Percentiles rank a stretch among this genome's conserved stretches.
Conservation (phyloP, 2,329 filamentous ascomycete genomes). For the Fusarium kyushuense region DNA sequence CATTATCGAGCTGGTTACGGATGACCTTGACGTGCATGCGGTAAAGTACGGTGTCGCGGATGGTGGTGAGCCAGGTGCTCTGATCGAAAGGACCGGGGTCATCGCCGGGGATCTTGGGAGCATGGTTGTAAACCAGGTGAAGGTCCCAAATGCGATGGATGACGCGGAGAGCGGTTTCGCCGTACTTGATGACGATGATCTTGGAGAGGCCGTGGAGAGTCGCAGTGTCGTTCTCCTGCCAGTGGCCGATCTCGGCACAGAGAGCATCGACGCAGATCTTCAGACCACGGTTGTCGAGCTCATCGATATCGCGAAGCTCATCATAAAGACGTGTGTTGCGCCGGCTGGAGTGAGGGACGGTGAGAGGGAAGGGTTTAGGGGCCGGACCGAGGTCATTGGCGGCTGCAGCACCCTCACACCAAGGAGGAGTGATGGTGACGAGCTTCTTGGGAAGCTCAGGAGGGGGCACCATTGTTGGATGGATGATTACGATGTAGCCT, state of each 20-base stretch:
- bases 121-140: conserved; percentile 29
- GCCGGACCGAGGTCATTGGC: neutral
- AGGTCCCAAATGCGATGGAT: conserved; percentile 40
- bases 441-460: conserved; percentile 27
- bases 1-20: conserved; percentile 28
- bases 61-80: conserved; percentile 18
- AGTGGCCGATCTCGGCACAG: conserved; percentile 29
- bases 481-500: neutral
- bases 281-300: conserved; percentile 20
- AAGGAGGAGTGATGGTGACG: conserved; percentile 27
- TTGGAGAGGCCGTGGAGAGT: conserved; percentile 38
- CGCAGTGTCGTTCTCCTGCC: conserved; percentile 12
- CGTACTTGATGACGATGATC: conserved; percentile 36
- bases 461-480: conserved; percentile 14
- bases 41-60: conserved; percentile 24
- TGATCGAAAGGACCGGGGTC: conserved; percentile 15
- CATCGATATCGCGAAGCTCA: conserved; percentile 2
- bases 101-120: conserved; percentile 24
- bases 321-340: conserved; percentile 29
- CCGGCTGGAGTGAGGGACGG: conserved; percentile 24
- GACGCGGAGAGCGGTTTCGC: conserved; percentile 35
- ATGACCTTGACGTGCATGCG: conserved; percentile 31
- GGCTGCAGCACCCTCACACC: conserved; percentile 1
- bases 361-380: conserved; percentile 13
- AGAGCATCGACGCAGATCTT: conserved; percentile 21